Evolutionary conservation across 805 yeast genomes (phyloP).

Genomic region (Scheffersomyces lignosus): DNA sequence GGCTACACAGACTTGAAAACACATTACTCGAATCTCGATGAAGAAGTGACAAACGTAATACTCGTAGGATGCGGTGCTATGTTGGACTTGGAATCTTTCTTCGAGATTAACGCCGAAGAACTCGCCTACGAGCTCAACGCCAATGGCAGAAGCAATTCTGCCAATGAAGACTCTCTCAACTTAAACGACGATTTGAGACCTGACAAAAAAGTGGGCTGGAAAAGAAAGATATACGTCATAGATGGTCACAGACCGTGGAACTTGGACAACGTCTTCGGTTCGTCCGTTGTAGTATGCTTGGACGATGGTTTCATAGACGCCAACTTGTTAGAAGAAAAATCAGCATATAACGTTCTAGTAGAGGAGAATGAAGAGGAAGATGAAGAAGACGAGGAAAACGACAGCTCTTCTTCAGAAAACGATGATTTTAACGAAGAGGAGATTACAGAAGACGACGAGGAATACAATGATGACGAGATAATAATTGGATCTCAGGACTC

Average conservation of each 20-base stretch:
- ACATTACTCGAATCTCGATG: slow-evolving; percentile 66
- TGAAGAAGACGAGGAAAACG: slow-evolving; percentile 37
- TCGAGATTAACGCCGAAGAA: slow-evolving; percentile 61
- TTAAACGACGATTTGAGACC: slow-evolving; percentile 20
- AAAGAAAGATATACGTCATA: slow-evolving; percentile 70
- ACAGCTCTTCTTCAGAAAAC: slow-evolving; percentile 26
- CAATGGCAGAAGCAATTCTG: too few species aligned
- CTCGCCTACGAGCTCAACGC: slow-evolving; percentile 37
- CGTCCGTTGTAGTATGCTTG: slow-evolving; percentile 71
- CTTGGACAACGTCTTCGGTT: slow-evolving; percentile 86
- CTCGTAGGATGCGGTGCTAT: slow-evolving; percentile 92
- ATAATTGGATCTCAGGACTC: slow-evolving; percentile 24
- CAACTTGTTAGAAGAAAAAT: slow-evolving; percentile 53
- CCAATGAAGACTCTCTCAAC: slow-evolving; percentile 18
- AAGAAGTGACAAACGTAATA: slow-evolving; percentile 71
- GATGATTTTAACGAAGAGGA: slow-evolving; percentile 34
- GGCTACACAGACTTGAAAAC: slow-evolving; percentile 79
- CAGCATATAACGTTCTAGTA: slow-evolving; percentile 60
- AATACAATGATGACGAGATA: slow-evolving; percentile 17
- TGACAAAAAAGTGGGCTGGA: slow-evolving; percentile 24
- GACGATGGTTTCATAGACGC: slow-evolving; percentile 81
- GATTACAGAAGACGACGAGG: slow-evolving; percentile 30
- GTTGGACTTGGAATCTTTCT: slow-evolving; percentile 76
- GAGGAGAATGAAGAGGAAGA: slow-evolving; percentile 36
- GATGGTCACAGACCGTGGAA: slow-evolving; percentile 98